A percentile compares a stretch with the other conserved stretches of the same genome.
These are phyloP conservation scores for Fusarium sp. DNA, from an alignment of 2,329 filamentous ascomycete species.

Conservation along the genomic window DNA sequence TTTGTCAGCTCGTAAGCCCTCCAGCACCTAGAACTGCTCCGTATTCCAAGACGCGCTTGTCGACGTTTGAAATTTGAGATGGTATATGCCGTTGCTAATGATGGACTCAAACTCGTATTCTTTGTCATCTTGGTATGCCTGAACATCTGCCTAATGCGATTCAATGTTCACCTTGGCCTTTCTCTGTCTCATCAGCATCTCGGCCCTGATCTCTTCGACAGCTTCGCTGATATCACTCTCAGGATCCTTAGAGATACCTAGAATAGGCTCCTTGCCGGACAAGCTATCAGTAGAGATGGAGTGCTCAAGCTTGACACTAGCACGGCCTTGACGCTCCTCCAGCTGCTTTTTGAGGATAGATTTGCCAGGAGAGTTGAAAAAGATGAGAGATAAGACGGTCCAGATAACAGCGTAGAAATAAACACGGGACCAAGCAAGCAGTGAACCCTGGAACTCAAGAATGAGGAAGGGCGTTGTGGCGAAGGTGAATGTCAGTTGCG, in stretches of 20 bases:
- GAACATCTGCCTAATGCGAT: constrained; percentile 52
- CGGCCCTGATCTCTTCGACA: constrained; percentile 77
- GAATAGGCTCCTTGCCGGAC: constrained; percentile 69
- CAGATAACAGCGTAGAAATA: constrained; percentile 88
- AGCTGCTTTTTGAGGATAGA: constrained; percentile 67
- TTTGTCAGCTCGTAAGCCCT: not conserved
- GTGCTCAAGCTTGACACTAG: constrained; percentile 61
- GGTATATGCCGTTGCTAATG: constrained; percentile 2
- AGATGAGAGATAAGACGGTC: constrained; percentile 72
- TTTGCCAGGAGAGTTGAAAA: constrained; percentile 87
- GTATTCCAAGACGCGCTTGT: constrained; percentile 1
- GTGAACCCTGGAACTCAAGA: constrained; percentile 77
- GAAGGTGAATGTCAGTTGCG: constrained; percentile 88
- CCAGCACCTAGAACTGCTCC: constrained; percentile 13
- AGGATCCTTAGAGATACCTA: constrained; percentile 84
- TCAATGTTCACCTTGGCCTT: constrained; percentile 71
- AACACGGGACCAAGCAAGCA: constrained; percentile 84
- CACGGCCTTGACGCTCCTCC: constrained; percentile 67
- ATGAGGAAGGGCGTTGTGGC: constrained; percentile 87
- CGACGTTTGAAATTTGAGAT: not conserved
- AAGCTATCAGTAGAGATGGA: constrained; percentile 70
- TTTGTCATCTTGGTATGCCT: constrained; percentile 17
- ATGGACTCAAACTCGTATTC: constrained; percentile 1
- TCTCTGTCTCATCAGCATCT: constrained; percentile 70
- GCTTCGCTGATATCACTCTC: constrained; percentile 82